Percentiles rank a stretch among this genome's conserved stretches.
phyloP scores from a whole-genome alignment of 805 yeast genomes.

The Yamadazyma sp. region DNA sequence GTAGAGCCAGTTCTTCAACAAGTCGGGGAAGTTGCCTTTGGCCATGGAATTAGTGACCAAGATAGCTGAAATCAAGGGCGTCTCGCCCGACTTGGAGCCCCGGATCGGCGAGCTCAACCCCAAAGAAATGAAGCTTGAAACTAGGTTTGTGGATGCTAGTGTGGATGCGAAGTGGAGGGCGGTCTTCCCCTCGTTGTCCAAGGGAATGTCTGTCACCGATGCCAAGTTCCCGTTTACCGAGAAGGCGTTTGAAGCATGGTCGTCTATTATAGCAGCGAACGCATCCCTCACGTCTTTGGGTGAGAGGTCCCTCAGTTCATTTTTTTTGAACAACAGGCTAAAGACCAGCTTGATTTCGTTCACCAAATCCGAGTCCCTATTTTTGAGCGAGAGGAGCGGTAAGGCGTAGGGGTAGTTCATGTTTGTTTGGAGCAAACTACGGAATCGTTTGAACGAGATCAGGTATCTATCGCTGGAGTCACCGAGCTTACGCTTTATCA shows the following conservation, averaged over 20 bases:
- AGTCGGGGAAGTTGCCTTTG: conserved; percentile 65
- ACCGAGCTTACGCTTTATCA: conserved; percentile 23
- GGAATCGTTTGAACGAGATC: conserved; percentile 6
- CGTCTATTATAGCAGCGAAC: conserved; percentile 24
- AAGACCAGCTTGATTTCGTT: conserved; percentile 34
- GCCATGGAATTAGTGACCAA: conserved; percentile 83
- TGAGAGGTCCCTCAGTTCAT: conserved; percentile 22
- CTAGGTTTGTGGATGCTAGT: conserved; percentile 37
- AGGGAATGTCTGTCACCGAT: conserved; percentile 31
- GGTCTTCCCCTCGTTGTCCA: conserved; percentile 41
- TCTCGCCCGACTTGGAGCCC: conserved; percentile 39
- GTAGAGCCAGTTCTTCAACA: conserved; percentile 65
- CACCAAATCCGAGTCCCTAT: conserved; percentile 24
- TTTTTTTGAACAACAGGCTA: conserved; percentile 35
- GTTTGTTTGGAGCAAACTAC: conserved; percentile 18
- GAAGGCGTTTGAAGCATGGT: conserved; percentile 9
- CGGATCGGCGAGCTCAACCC: conserved; percentile 39
- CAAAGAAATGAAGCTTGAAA: conserved; percentile 32
- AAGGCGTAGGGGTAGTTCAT: conserved; percentile 37
- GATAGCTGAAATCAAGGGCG: conserved; percentile 65
- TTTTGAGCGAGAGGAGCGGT: conserved; percentile 26
- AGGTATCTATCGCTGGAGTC: not conserved
- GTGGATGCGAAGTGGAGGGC: conserved; percentile 46
- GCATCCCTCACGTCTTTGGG: conserved; percentile 24
- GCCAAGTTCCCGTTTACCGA: conserved; percentile 7